A percentile compares a stretch with the other conserved stretches of the same genome.
Conservation (phyloP, 1,284 basidiomycete genomes). For the Malassezia caprae region DNA sequence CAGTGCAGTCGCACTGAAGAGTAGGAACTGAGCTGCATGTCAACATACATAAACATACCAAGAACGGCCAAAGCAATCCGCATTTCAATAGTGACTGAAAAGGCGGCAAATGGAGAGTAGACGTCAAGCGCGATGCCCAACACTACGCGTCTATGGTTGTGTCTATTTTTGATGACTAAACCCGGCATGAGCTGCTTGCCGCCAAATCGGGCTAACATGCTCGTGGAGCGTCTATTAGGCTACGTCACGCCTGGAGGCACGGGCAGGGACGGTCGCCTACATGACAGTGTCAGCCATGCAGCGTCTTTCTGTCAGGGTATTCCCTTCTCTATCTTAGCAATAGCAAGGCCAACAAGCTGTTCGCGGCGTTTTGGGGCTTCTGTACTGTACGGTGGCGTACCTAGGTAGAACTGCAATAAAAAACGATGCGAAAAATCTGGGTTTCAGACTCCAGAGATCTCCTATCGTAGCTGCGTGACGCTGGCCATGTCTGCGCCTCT, state of each 20-base stretch:
- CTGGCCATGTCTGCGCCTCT: not conserved
- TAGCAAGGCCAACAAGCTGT: not conserved
- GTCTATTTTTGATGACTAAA: not conserved
- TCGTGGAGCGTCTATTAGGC: not conserved
- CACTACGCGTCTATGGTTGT: not conserved
- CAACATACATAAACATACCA: not conserved
- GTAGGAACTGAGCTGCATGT: conserved; percentile 32
- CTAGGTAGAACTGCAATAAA: not conserved
- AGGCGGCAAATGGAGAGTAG: not conserved
- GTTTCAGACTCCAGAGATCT: not conserved
- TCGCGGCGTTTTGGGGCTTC: not conserved
- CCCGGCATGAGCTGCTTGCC: not conserved
- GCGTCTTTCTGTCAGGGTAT: too few species aligned
- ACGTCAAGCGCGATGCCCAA: not conserved
- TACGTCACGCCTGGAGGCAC: not conserved
- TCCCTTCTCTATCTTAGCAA: not conserved
- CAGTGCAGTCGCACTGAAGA: conserved; percentile 38
- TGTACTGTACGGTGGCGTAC: not conserved
- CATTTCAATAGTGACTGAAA: not conserved
- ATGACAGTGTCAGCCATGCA: not conserved
- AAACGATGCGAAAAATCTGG: not conserved
- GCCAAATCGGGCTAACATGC: not conserved
- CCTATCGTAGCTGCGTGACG: not conserved
- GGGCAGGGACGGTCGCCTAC: not conserved
- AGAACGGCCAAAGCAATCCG: not conserved